Evolutionary conservation across 768 basidiomycete species (phyloP), one percentile per base, ranked within the genome.

Genomic region (Daedaleopsis sinensis): DNA sequence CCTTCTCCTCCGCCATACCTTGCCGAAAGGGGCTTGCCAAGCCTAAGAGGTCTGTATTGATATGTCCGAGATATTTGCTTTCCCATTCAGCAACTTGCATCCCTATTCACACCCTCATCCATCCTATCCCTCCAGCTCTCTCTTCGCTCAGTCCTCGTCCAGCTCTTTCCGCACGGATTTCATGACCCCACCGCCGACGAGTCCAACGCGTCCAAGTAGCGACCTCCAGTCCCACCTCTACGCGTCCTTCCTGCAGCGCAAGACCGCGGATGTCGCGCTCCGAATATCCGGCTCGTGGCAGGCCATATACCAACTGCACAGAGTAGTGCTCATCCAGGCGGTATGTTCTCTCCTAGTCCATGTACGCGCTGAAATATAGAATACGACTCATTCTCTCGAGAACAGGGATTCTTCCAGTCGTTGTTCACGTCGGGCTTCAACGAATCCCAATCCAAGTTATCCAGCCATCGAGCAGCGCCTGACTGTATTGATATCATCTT

Each of bases 261-360:
- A 79, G 61, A 91, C 93, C 0, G 82, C 91, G 18, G 95, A 96
- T 76, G 86, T 96, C 64, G 82, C 86, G 44, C 77, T 97, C 49
- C 79, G 83, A 51, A 82, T 96, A 19, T 75, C 78, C 27, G 89
- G 85, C 5, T 79, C 86, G 3, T 89, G 87, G 93, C 73, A 76
- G 52, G 90, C 91, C 1, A 77, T 85, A 38, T 97, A 96, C 77
- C 83, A 80, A 47, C 78, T 94, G 7, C 95, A 97, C 74, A 83
- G 87, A 24, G 88, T 96, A 55, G 86, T 97, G 42, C 86, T 96
- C 61, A 93, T 94, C 46, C 95, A 96, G 74, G 87, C 93, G 10
- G 93, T 92, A 57, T 57, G 86, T 82, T 8, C 36, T 21, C 16
- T 7, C 11, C 42, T 16, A 21, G 1, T 3, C 51, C 10, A 2